phyloP scores from a whole-genome alignment of 2,329 filamentous ascomycete genomes.

The Piedraia hortae region DNA sequence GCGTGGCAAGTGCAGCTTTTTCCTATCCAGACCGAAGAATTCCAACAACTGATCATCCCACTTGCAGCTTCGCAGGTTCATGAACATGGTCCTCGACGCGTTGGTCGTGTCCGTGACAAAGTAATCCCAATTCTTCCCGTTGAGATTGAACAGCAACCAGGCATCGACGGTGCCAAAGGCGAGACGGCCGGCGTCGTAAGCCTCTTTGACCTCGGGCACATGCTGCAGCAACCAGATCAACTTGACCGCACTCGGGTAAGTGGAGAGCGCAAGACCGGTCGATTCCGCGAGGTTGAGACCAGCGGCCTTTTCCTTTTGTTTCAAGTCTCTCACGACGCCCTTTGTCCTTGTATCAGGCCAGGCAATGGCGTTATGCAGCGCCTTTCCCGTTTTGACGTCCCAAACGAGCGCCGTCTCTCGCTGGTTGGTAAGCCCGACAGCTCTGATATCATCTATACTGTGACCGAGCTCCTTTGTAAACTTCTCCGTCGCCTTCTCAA shows the following conservation, averaged over 20 bases:
- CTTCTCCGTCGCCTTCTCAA: slow-evolving; percentile 42
- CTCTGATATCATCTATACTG: slow-evolving; percentile 36
- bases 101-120: slow-evolving; percentile 68
- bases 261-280: slow-evolving; percentile 59
- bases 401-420: slow-evolving; percentile 69
- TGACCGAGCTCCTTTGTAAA: slow-evolving; percentile 43
- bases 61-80: slow-evolving; percentile 55
- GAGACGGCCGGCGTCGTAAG: slow-evolving; percentile 46
- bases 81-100: slow-evolving; percentile 79
- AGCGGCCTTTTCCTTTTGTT: slow-evolving; percentile 36
- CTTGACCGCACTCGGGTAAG: slow-evolving; percentile 65
- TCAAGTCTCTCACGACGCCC: slow-evolving; percentile 47
- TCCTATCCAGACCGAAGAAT: slow-evolving; percentile 47
- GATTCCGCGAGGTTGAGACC: slow-evolving; percentile 29
- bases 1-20: slow-evolving; percentile 43
- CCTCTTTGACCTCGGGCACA: slow-evolving; percentile 34
- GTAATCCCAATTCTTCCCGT: slow-evolving; percentile 38
- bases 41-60: slow-evolving; percentile 52
- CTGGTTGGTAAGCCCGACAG: slow-evolving; percentile 66
- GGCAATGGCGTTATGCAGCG: slow-evolving; percentile 55
- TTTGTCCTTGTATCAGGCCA: slow-evolving; percentile 68
- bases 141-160: slow-evolving; percentile 60
- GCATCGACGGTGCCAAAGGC: slow-evolving; percentile 71
- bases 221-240: slow-evolving; percentile 55
- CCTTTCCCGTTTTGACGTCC: slow-evolving; percentile 52